Base-by-base conservation (phyloP, 1,284 basidiomycete genomes). In the Pisolithus thermaeus region DNA sequence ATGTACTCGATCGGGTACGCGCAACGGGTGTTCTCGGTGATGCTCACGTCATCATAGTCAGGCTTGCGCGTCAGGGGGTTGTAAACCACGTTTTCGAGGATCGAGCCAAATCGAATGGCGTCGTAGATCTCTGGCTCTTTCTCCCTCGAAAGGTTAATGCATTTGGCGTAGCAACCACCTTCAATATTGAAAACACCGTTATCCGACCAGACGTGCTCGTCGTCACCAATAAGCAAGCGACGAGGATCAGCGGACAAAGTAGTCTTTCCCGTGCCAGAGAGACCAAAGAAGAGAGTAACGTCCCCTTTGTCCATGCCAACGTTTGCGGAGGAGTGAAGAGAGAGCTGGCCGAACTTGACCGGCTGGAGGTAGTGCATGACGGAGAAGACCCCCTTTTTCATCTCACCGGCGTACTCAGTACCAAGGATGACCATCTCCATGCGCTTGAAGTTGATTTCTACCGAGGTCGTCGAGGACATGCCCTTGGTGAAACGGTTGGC, bases 371-470 rank as follows among this genome's bases (percentile, higher is more conserved):
- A 99, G 78, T 99, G 97, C 97, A 99, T 99, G 65, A 99, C 95
- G 49, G 91, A 94, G 80, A 99, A 99, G 70, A 99, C 92, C 72
- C 97, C 97, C 85, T 99, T 99, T 81, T 99, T 99, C 97, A 99
- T 99, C 79, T 99, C 97, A 58, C 97, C 97, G 49, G 97, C 97
- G 72, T 99, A 99, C 72, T 99, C 96, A 52, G 97, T 98, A 57
- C 97, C 96, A 65, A 99, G 91, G 68, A 99, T 99, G 68, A 99
- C 95, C 96, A 99, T 99, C 76, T 99, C 97, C 90, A 95, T 97
- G 53, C 97, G 92, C 81, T 97, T 97, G 76, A 99, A 99, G 85
- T 99, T 99, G 79, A 99, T 92, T 77, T 98, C 97, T 52, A 99
- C 96, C 20, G 95, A 97, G 25, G 96, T 99, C 43, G 95, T 91